Conservation (phyloP, 495 filamentous ascomycete genomes). For the Talaromyces stipitatus region DNA sequence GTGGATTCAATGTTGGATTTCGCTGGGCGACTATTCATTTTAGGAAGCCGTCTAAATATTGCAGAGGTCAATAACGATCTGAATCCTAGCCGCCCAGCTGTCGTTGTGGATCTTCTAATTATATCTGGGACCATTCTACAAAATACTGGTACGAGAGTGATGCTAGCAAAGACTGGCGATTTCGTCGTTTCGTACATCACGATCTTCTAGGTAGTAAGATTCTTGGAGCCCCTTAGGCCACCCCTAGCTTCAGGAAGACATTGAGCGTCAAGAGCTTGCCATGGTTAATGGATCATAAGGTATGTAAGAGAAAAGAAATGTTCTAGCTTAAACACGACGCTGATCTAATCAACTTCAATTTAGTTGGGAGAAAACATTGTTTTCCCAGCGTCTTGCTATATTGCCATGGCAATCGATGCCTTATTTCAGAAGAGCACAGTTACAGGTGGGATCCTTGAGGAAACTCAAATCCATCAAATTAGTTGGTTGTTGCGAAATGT, state of each 20-base stretch:
- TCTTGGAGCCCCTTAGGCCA: slow-evolving; percentile 22
- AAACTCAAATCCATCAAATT: background rate
- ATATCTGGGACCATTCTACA: slow-evolving; percentile 14
- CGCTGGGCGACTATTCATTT: slow-evolving; percentile 1
- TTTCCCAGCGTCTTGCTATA: slow-evolving; percentile 52
- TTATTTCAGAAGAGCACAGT: slow-evolving; percentile 6
- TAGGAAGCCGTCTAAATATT: slow-evolving; percentile 6
- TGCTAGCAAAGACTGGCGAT: slow-evolving; percentile 31
- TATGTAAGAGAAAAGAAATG: background rate
- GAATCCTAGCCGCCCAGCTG: no score
- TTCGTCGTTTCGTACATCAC: slow-evolving; percentile 33
- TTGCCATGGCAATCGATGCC: slow-evolving; percentile 55
- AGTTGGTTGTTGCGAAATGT: slow-evolving; percentile 36
- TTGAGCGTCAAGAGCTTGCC: slow-evolving; percentile 13
- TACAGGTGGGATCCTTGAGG: slow-evolving; percentile 7
- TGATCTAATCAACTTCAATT: background rate
- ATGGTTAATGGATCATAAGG: slow-evolving; percentile 6
- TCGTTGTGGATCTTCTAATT: slow-evolving; percentile 12
- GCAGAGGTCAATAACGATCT: background rate
- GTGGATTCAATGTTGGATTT: background rate
- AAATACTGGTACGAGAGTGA: slow-evolving; percentile 39
- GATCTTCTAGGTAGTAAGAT: slow-evolving; percentile 31
- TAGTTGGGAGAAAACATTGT: slow-evolving; percentile 20
- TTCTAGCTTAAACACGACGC: background rate
- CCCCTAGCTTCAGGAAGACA: slow-evolving; percentile 27